phyloP scores from a whole-genome alignment of 2,329 filamentous ascomycete species.

The Fusarium tjaetaba region DNA sequence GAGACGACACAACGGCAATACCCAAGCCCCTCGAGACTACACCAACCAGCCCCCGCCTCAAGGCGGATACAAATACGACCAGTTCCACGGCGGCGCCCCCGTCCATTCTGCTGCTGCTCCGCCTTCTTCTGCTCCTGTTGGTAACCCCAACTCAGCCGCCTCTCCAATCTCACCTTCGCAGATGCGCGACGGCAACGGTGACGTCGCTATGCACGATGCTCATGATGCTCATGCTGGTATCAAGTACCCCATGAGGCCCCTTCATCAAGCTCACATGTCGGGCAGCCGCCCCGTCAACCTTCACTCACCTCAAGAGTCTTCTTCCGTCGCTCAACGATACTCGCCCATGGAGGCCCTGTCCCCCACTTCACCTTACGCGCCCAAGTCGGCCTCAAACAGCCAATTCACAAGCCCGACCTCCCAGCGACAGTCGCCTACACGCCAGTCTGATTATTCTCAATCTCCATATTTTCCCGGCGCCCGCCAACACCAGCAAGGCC shows the following conservation, averaged over 20 bases:
- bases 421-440: conserved; percentile 81
- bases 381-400: conserved; percentile 68
- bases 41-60: conserved; percentile 54
- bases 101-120: conserved; percentile 43
- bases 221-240: conserved; percentile 84
- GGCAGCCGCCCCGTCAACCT: conserved; percentile 66
- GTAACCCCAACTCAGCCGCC: conserved; percentile 65
- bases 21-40: conserved; percentile 61
- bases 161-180: conserved; percentile 68
- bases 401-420: conserved; percentile 64
- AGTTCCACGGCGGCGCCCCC: conserved; percentile 63
- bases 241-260: conserved; percentile 85
- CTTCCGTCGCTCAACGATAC: conserved; percentile 87
- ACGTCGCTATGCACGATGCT: conserved; percentile 87
- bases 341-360: conserved; percentile 94
- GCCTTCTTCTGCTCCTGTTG: conserved; percentile 49
- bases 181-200: conserved; percentile 76
- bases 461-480: conserved; percentile 65
- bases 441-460: conserved; percentile 69
- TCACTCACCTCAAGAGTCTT: conserved; percentile 76
- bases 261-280: conserved; percentile 78
- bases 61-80: conserved; percentile 73
- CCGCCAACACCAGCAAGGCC: conserved; percentile 55
- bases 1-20: conserved; percentile 69
- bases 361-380: conserved; percentile 79